phyloP scores from a whole-genome alignment of 1,284 basidiomycete genomes.

The Trichosporon sp. region DNA sequence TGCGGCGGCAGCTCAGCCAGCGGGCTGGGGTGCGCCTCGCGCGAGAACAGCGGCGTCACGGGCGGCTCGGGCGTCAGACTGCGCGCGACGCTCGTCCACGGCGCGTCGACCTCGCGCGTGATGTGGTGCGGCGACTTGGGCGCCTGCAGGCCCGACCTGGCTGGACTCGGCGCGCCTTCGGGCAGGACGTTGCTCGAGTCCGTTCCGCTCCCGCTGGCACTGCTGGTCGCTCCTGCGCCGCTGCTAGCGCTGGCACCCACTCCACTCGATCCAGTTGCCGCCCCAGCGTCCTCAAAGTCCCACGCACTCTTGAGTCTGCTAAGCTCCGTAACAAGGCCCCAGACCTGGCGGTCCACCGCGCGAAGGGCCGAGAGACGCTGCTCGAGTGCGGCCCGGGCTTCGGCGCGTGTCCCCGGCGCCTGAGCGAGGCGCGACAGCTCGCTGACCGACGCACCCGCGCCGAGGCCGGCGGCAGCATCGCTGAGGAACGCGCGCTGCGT shows the following conservation, averaged over 20 bases:
- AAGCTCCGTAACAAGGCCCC: constrained; percentile 69
- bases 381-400: constrained; percentile 58
- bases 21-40: background rate
- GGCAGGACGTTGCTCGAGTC: background rate
- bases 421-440: background rate
- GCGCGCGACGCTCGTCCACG: background rate
- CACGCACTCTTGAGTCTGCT: constrained; percentile 63
- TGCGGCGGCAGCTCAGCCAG: background rate
- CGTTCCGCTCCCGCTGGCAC: background rate
- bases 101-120: background rate
- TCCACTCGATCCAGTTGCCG: background rate
- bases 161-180: background rate
- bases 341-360: constrained; percentile 64
- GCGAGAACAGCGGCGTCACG: background rate
- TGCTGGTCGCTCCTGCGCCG: background rate
- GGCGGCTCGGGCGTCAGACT: background rate
- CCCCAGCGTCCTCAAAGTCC: constrained; percentile 28
- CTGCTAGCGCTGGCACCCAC: background rate
- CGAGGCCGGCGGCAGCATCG: background rate
- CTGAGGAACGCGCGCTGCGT: constrained; percentile 18
- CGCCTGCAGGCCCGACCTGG: background rate
- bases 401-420: background rate
- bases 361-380: constrained; percentile 71
- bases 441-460: background rate
- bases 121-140: background rate